A percentile compares a stretch with the other conserved stretches of the same genome.
Conservation (phyloP, 192 early-diverging fungal genomes). For the Podila epigama region DNA sequence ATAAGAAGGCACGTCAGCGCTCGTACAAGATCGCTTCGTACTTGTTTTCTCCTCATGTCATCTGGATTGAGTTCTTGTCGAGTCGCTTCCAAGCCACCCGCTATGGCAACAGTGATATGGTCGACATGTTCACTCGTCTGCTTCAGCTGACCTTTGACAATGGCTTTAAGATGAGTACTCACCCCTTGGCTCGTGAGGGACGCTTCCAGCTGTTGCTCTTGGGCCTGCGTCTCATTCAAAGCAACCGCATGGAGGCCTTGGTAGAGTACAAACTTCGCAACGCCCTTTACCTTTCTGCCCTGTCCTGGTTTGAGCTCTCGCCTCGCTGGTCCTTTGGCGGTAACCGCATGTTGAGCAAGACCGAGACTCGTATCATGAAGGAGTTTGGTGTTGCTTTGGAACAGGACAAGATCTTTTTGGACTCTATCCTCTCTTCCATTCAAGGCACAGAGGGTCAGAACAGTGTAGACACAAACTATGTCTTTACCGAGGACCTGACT, state of each 20-base stretch:
- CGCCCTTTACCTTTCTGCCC: constrained; percentile 72
- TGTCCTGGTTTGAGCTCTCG: constrained; percentile 83
- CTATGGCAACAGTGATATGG: constrained; percentile 73
- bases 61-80: constrained; percentile 87
- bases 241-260: constrained; percentile 68
- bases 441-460: constrained; percentile 14
- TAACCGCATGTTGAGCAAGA: constrained; percentile 66
- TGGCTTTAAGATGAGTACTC: constrained; percentile 57
- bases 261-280: constrained; percentile 70
- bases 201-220: constrained; percentile 81
- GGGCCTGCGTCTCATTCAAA: constrained; percentile 78
- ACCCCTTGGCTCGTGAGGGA: constrained; percentile 76
- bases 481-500: constrained; percentile 52
- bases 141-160: constrained; percentile 78
- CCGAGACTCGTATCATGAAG: constrained; percentile 71
- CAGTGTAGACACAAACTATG: constrained; percentile 24
- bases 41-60: constrained; percentile 76
- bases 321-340: constrained; percentile 86
- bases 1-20: constrained; percentile 74
- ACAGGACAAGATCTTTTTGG: constrained; percentile 66
- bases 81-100: constrained; percentile 85
- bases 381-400: constrained; percentile 68
- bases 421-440: constrained; percentile 56
- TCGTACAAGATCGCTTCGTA: constrained; percentile 66
- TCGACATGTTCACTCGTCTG: constrained; percentile 80